Base-by-base conservation (phyloP, 2,329 filamentous ascomycete species). In the Sarocladium brachiariae region DNA sequence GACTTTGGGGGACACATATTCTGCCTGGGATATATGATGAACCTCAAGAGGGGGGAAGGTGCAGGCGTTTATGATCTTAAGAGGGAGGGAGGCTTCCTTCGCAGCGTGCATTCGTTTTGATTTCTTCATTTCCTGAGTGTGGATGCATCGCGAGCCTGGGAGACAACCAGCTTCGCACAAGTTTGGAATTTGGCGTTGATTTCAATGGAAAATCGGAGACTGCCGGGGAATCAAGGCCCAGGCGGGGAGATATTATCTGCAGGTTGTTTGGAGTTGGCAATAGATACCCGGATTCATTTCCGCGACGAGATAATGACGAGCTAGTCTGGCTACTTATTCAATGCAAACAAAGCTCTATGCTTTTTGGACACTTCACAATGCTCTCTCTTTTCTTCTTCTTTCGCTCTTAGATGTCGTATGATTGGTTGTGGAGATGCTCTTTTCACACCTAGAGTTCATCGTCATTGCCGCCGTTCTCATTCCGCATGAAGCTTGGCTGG, bases 271-370 rank as follows among this genome's bases (percentile, higher is more conserved):
- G 43, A 47, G 43, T 47, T 47, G 16, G 27, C 33, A 16, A 33
- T 31, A 47, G 43, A 47, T 47, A 47, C 43, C 43, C 43, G 27
- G 43, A 33, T 31, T 25, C n/a, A 23, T 21, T 16, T 31, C n/a
- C 25, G 43, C n/a, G 16, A 19, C 39, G 16, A 31, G 7, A 8
- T 47, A 33, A 47, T 33, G 24, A 16, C 11, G 30, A 25, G 7
- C n/a, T 45, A 45, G 21, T 23, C 23, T 21, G 37, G 16, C 37
- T 39, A 39, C n/a, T n/a, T n/a, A n/a, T n/a, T n/a, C n/a, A n/a
- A n/a, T n/a, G n/a, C n/a, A n/a, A n/a, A n/a, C n/a, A n/a, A n/a
- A 21, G 37, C 21, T 10, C 37, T 41, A 41, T 41, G 16, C 37
- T 41, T 41, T 41, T 7, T 10, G 10, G 8, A 37, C n/a, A n/a